Conservation (phyloP, 1,139 yeast genomes). For the Cylindricascospora bacillispora region DNA sequence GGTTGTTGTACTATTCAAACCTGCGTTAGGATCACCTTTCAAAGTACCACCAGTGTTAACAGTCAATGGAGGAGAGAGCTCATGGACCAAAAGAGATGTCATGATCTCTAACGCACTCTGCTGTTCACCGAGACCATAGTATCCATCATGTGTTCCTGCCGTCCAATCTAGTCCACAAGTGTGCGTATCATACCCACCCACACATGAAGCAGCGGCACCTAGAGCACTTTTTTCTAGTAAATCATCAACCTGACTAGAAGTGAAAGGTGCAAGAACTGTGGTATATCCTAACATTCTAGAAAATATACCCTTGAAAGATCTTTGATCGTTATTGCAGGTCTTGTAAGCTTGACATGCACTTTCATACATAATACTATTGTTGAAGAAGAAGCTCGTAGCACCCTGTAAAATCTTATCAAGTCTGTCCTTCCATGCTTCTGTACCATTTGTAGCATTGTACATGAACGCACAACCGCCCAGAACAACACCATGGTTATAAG, state of each 20-base stretch:
- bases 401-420: constrained; percentile 34
- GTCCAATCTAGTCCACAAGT: constrained; percentile 68
- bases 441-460: constrained; percentile 43
- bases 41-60: constrained; percentile 38
- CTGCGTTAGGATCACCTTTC: constrained; percentile 32
- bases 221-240: constrained; percentile 38
- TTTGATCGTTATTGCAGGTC: constrained; percentile 49
- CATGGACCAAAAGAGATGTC: constrained; percentile 31
- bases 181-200: constrained; percentile 63
- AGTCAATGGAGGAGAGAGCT: constrained; percentile 32
- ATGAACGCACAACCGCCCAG: constrained; percentile 49
- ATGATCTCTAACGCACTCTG: constrained; percentile 65
- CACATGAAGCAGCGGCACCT: constrained; percentile 61
- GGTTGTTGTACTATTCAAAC: constrained; percentile 26
- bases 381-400: constrained; percentile 31
- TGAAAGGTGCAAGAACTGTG: constrained; percentile 35
- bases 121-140: constrained; percentile 69
- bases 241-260: constrained; percentile 30
- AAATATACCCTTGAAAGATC: constrained; percentile 49
- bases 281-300: constrained; percentile 44
- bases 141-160: constrained; percentile 43
- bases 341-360: constrained; percentile 36
- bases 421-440: constrained; percentile 37
- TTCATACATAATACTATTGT: constrained; percentile 41
- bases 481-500: constrained; percentile 50